A percentile compares a stretch with the other conserved stretches of the same genome.
These are phyloP conservation scores for Mrakiaceae sp. DNA, from an alignment of 1,284 basidiomycete species.

Conservation along the genomic window DNA sequence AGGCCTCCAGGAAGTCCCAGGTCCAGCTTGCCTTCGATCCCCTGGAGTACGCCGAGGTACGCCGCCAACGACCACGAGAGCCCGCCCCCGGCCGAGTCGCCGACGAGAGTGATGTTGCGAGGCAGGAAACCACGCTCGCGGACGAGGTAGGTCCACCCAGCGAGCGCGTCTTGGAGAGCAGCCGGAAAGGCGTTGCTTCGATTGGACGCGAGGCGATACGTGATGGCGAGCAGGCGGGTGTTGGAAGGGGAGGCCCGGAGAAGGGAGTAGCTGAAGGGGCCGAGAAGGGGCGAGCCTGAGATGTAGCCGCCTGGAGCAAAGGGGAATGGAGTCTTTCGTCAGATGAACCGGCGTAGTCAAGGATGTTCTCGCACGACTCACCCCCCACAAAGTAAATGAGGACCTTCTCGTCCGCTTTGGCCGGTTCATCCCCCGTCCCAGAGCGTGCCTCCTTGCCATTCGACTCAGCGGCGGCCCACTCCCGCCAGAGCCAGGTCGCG, in stretches of 20 bases:
- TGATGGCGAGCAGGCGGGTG: constrained; percentile 2
- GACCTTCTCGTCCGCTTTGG: background rate
- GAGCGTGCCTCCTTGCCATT: background rate
- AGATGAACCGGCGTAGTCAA: background rate
- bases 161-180: constrained; percentile 50
- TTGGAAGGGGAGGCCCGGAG: background rate
- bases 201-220: constrained; percentile 7
- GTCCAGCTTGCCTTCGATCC: background rate
- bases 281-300: constrained; percentile 9
- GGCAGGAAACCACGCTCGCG: constrained; percentile 38
- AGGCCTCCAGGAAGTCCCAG: constrained; percentile 11
- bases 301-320: constrained; percentile 8
- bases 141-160: constrained; percentile 51
- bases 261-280: constrained; percentile 8
- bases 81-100: constrained; percentile 58
- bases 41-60: constrained; percentile 1
- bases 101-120: constrained; percentile 51
- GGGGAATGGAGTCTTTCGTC: background rate
- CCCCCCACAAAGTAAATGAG: constrained; percentile 15
- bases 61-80: constrained; percentile 5
- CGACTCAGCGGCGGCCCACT: background rate
- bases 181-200: constrained; percentile 43
- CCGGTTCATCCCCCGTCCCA: background rate
- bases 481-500: constrained; percentile 9
- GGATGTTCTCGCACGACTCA: background rate